A percentile compares a stretch with the other conserved stretches of the same genome.
Conservation (phyloP, 2,329 filamentous ascomycete species). For the Cadophora sp. region DNA sequence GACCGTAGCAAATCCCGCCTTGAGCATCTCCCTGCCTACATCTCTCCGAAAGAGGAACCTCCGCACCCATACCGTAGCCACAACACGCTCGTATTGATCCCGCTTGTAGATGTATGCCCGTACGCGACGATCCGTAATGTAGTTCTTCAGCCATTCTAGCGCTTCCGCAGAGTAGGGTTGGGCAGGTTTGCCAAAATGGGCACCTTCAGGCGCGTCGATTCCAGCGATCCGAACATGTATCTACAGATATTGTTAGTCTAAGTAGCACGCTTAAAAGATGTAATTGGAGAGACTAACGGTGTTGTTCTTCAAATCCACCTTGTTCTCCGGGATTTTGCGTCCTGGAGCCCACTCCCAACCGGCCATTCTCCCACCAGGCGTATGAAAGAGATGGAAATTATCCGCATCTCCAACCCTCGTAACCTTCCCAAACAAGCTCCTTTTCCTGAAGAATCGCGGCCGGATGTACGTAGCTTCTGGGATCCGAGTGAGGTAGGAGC, state of each 20-base stretch:
- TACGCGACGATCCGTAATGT: conserved; percentile 75
- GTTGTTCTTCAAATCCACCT: conserved; percentile 73
- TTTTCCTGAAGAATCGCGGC: conserved; percentile 74
- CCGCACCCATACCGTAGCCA: conserved; percentile 83
- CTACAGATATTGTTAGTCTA: conserved; percentile 51
- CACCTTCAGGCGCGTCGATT: conserved; percentile 89
- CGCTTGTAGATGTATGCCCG: conserved; percentile 82
- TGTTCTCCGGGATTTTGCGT: conserved; percentile 72
- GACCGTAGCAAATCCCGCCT: conserved; percentile 81
- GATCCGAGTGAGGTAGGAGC: conserved; percentile 82
- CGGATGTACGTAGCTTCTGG: conserved; percentile 78
- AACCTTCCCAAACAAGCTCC: conserved; percentile 83
- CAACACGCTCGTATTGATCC: conserved; percentile 92
- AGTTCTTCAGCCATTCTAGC: conserved; percentile 76
- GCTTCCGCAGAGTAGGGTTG: conserved; percentile 88
- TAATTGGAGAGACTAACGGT: conserved; percentile 62
- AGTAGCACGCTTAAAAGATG: conserved; percentile 11
- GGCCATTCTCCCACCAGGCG: conserved; percentile 82
- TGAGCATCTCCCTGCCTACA: conserved; percentile 90
- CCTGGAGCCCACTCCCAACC: conserved; percentile 92
- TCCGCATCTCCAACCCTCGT: conserved; percentile 97
- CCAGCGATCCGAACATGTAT: conserved; percentile 90
- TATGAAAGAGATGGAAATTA: conserved; percentile 94
- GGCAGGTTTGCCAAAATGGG: conserved; percentile 88
- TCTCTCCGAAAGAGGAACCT: conserved; percentile 72